Percentiles rank a stretch among this genome's conserved stretches.
These are phyloP conservation scores for Podaxis carcinomalis DNA, from an alignment of 768 basidiomycete species.

Conservation along the genomic window DNA sequence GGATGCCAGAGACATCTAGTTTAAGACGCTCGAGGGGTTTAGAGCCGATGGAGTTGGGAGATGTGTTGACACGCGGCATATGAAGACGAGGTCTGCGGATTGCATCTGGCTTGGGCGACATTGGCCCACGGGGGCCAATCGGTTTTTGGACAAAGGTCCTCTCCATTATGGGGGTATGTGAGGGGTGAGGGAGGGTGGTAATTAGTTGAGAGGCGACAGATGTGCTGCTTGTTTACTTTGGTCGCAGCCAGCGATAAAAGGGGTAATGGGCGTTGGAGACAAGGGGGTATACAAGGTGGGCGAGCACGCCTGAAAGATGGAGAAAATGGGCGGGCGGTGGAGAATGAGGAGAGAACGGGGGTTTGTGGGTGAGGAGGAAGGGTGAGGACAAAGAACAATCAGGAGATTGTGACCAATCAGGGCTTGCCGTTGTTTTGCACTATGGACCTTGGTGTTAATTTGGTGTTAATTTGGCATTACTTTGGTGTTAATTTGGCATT, in stretches of 20 bases:
- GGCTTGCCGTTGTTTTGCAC: not conserved
- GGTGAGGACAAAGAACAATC: not conserved
- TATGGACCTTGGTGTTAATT: not conserved
- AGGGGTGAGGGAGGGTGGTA: constrained; percentile 23
- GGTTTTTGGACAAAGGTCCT: constrained; percentile 32
- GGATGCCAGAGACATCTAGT: constrained; percentile 1
- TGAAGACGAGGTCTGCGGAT: not conserved
- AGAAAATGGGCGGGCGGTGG: not conserved
- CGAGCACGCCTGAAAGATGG: too few species aligned
- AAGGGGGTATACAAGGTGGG: not conserved
- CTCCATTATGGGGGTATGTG: constrained; percentile 22
- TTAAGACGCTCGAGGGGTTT: not conserved
- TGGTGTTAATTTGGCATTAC: not conserved
- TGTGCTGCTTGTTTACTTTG: constrained; percentile 23
- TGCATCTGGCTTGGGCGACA: constrained; percentile 2
- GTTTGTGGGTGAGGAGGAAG: not conserved
- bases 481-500: too few species aligned
- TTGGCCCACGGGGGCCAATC: constrained; percentile 46
- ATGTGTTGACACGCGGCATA: not conserved
- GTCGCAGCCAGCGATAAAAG: constrained; percentile 20
- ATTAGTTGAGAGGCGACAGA: constrained; percentile 12
- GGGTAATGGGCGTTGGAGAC: constrained; percentile 14
- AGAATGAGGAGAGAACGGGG: not conserved
- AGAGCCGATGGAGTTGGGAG: not conserved
- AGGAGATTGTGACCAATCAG: not conserved